Conservation (phyloP, 164 flowering plant genomes). For the Vitis rupestris region DNA sequence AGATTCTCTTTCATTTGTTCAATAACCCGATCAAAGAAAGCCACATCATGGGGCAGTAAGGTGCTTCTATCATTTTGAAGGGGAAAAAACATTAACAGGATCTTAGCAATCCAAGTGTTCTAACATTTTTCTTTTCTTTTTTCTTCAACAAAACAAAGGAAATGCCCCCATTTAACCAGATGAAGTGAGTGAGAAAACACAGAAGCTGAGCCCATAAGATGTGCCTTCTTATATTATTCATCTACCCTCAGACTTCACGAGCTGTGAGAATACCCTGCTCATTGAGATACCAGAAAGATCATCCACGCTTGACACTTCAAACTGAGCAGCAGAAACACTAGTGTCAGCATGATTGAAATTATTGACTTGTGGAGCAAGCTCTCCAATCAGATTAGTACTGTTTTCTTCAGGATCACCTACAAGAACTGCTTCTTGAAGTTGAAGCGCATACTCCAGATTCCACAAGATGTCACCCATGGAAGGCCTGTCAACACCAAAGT, state of each 20-base stretch:
- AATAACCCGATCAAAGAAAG: not conserved
- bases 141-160: not conserved
- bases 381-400: slow-evolving; percentile 57
- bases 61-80: not conserved
- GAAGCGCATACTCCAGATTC: slow-evolving; percentile 79
- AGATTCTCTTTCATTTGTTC: not conserved
- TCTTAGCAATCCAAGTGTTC: too few relatives aligned
- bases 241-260: slow-evolving; percentile 73
- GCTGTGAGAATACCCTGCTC: slow-evolving; percentile 77
- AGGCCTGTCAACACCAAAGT: slow-evolving; percentile 74
- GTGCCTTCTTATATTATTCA: slow-evolving; percentile 14
- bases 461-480: slow-evolving; percentile 84
- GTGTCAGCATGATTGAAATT: slow-evolving; percentile 29
- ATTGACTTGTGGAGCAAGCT: slow-evolving; percentile 50
- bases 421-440: slow-evolving; percentile 61
- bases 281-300: slow-evolving; percentile 65
- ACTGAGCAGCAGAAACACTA: slow-evolving; percentile 24
- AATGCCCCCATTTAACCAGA: not conserved
- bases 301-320: slow-evolving; percentile 33
- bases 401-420: slow-evolving; percentile 64
- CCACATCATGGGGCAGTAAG: not conserved
- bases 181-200: not conserved
- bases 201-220: not conserved
- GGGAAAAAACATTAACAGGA: too few relatives aligned
- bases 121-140: not conserved